Percentiles rank a stretch among this genome's conserved stretches.
Conservation (phyloP, 2,329 filamentous ascomycete species). For the Lachnellula cervina region DNA sequence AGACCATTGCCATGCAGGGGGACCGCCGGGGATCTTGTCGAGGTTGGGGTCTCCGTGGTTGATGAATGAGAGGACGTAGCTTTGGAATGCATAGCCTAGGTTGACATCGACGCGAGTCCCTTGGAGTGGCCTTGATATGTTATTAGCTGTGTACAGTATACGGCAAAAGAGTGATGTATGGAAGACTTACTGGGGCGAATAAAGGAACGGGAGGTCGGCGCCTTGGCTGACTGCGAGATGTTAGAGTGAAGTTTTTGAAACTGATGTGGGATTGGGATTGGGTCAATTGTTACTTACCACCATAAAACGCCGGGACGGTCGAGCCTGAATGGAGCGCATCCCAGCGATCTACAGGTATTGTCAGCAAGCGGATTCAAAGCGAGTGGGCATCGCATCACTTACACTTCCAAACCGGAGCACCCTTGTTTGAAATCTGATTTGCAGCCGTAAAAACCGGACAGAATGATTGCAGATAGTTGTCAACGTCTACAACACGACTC, state of each 20-base stretch:
- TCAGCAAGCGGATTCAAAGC: background rate
- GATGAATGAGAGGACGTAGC: conserved; percentile 10
- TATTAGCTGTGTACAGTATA: background rate
- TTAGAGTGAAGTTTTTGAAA: background rate
- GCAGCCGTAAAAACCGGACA: conserved; percentile 8
- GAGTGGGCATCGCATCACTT: background rate
- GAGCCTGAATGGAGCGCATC: conserved; percentile 8
- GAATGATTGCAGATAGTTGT: conserved; percentile 14
- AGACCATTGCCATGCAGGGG: background rate
- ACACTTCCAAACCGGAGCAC: conserved; percentile 9
- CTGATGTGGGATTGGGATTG: background rate
- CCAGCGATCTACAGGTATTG: conserved; percentile 7
- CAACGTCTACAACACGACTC: conserved; percentile 11
- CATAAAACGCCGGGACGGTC: background rate
- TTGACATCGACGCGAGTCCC: background rate
- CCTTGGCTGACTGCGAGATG: conserved; percentile 8
- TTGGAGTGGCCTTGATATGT: too few relatives aligned
- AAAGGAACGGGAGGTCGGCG: conserved; percentile 11
- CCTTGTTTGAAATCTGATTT: conserved; percentile 4
- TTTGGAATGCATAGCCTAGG: conserved; percentile 1
- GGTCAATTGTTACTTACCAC: background rate
- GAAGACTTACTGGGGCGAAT: conserved; percentile 1
- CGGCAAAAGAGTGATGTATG: background rate
- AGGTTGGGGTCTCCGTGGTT: conserved; percentile 6
- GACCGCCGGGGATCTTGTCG: background rate